Evolutionary conservation across 306 rosid species (phyloP).

Genomic region (Sicyos edulis): DNA sequence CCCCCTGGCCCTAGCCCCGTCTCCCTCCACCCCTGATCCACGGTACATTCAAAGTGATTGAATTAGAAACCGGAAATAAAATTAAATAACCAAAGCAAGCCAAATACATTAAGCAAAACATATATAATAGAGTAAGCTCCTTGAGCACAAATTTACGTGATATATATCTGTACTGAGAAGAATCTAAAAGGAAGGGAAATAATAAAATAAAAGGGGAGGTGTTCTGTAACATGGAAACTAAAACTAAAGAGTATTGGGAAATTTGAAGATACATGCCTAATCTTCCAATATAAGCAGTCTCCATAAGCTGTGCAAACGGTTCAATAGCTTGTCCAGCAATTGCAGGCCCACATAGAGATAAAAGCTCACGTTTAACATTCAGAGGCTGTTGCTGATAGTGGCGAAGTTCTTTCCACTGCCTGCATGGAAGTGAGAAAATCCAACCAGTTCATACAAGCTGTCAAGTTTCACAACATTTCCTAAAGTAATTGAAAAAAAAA

Average conservation of each 20-base stretch:
- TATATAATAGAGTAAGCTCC: not conserved
- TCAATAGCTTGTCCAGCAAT: slow-evolving; percentile 87
- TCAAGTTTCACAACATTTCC: not conserved
- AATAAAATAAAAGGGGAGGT: not conserved
- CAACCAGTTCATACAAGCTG: not conserved
- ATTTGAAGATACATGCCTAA: slow-evolving; percentile 39
- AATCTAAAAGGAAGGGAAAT: not conserved
- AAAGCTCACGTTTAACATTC: slow-evolving; percentile 61
- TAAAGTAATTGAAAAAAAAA: not conserved
- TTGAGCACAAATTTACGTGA: not conserved
- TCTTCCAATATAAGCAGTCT: slow-evolving; percentile 92
- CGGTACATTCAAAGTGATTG: not conserved
- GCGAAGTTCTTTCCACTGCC: slow-evolving; percentile 34
- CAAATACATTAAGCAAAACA: not conserved
- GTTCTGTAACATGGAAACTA: not conserved
- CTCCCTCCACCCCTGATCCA: too few relatives aligned
- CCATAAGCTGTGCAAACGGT: slow-evolving; percentile 87
- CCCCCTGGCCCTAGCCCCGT: too few relatives aligned
- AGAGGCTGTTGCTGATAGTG: slow-evolving; percentile 18
- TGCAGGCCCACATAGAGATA: slow-evolving; percentile 68
- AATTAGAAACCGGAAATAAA: too few relatives aligned
- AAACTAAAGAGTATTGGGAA: not conserved
- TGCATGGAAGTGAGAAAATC: slow-evolving; percentile 27
- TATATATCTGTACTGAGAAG: not conserved
- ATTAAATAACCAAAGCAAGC: not conserved